Evolutionary conservation across 2,329 filamentous ascomycete genomes (phyloP).

Genomic region (Colletotrichum eleusines): DNA sequence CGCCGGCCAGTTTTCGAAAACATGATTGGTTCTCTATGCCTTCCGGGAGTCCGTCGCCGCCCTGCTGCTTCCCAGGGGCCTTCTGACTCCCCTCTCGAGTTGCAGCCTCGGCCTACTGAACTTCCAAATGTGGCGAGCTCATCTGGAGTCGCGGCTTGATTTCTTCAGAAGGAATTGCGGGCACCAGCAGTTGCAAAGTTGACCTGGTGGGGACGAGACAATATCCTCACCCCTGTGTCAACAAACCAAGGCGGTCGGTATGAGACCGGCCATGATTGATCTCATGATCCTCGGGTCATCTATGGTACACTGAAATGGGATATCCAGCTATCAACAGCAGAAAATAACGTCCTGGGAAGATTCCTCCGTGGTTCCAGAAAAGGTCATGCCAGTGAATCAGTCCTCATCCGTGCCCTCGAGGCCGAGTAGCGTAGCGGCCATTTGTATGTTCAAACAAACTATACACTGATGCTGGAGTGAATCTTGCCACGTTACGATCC

Average conservation of each 20-base stretch:
- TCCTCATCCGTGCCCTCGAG: background rate
- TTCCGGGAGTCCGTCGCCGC: background rate
- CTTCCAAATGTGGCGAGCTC: background rate
- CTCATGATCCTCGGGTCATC: background rate
- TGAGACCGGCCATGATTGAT: background rate
- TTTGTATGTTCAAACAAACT: background rate
- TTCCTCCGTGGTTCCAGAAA: background rate
- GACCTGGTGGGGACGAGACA: background rate
- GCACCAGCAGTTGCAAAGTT: background rate
- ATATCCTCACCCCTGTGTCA: background rate
- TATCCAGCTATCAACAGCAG: background rate
- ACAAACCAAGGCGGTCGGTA: background rate
- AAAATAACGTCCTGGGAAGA: background rate
- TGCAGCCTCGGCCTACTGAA: background rate
- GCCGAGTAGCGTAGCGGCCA: too few relatives aligned
- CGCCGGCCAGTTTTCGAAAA: conserved; percentile 41
- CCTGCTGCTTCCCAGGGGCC: background rate
- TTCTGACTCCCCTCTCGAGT: background rate
- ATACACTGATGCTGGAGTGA: background rate
- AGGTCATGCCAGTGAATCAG: background rate
- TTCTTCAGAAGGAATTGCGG: background rate
- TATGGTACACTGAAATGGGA: background rate
- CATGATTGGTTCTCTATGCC: background rate
- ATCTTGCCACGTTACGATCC: background rate
- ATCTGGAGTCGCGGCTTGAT: conserved; percentile 3